These are phyloP conservation scores for Ambrosiella xylebori DNA, from an alignment of 2,329 filamentous ascomycete species.

Conservation along the genomic window DNA sequence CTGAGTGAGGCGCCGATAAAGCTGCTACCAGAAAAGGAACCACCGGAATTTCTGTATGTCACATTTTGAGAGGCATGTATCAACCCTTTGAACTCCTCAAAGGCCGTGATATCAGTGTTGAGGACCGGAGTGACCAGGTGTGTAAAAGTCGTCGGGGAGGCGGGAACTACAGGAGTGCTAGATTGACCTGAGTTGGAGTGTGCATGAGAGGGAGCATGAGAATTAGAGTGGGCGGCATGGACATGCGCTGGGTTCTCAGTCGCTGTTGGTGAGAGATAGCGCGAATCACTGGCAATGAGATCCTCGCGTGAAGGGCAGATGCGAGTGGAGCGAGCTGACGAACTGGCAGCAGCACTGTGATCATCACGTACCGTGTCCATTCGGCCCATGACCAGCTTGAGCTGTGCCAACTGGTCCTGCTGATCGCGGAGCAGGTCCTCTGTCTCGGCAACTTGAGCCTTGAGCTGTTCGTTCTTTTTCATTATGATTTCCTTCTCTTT, in stretches of 20 bases:
- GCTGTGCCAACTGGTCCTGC: slow-evolving; percentile 78
- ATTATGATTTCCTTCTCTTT: slow-evolving; percentile 66
- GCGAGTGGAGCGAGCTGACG: slow-evolving; percentile 56
- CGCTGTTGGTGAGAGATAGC: slow-evolving; percentile 8
- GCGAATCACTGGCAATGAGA: slow-evolving; percentile 17
- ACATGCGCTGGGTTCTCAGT: neutral
- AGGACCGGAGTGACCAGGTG: slow-evolving; percentile 72
- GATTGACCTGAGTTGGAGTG: slow-evolving; percentile 16
- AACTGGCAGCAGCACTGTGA: slow-evolving; percentile 43
- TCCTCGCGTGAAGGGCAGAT: slow-evolving; percentile 42
- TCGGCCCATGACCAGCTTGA: slow-evolving; percentile 84
- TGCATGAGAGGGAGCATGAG: slow-evolving; percentile 9
- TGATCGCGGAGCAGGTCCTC: slow-evolving; percentile 74
- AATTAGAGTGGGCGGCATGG: slow-evolving; percentile 11
- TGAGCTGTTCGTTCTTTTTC: slow-evolving; percentile 75
- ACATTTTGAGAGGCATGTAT: slow-evolving; percentile 48
- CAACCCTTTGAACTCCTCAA: slow-evolving; percentile 70
- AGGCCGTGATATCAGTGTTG: slow-evolving; percentile 63
- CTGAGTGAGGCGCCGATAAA: slow-evolving; percentile 42
- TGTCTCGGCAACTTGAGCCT: slow-evolving; percentile 68
- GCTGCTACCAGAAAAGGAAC: slow-evolving; percentile 10
- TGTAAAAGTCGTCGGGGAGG: slow-evolving; percentile 54
- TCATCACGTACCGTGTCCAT: slow-evolving; percentile 63
- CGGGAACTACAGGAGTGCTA: slow-evolving; percentile 24
- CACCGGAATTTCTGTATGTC: slow-evolving; percentile 30